Conservation (phyloP, 495 filamentous ascomycete genomes). For the Tuber umbilicatum region DNA sequence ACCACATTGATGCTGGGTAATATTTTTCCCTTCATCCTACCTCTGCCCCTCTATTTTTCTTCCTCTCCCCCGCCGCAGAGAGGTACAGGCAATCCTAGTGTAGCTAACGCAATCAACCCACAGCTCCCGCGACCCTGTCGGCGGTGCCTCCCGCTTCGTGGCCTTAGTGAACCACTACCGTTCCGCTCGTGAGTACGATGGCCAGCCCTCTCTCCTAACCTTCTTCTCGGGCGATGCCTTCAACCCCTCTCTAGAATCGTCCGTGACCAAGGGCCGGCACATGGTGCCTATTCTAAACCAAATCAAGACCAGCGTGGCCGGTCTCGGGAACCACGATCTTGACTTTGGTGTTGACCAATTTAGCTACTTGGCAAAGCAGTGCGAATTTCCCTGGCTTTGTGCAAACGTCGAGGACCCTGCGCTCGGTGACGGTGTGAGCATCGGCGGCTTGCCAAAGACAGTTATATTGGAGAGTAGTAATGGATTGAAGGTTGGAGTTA, state of each 20-base stretch:
- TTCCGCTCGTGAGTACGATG: slow-evolving; percentile 50
- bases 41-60: background rate
- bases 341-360: slow-evolving; percentile 86
- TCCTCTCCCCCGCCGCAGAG: background rate
- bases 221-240: slow-evolving; percentile 90
- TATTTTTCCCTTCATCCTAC: background rate
- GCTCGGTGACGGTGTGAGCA: slow-evolving; percentile 51
- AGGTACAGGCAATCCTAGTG: background rate
- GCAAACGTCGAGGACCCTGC: slow-evolving; percentile 79
- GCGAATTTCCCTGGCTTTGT: slow-evolving; percentile 81
- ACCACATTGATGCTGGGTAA: slow-evolving; percentile 61
- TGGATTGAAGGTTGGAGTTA: slow-evolving; percentile 75
- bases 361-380: slow-evolving; percentile 62
- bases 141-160: slow-evolving; percentile 72
- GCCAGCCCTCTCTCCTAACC: slow-evolving; percentile 61
- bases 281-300: slow-evolving; percentile 84
- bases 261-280: slow-evolving; percentile 78
- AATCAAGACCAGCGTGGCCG: slow-evolving; percentile 67
- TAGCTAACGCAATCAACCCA: slow-evolving; percentile 22
- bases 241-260: slow-evolving; percentile 80
- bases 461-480: slow-evolving; percentile 71
- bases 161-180: slow-evolving; percentile 70
- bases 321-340: slow-evolving; percentile 87
- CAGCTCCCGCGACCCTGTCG: slow-evolving; percentile 70
- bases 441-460: slow-evolving; percentile 55